Conservation (phyloP, 2,329 filamentous ascomycete genomes). For the Meredithiella fracta region DNA sequence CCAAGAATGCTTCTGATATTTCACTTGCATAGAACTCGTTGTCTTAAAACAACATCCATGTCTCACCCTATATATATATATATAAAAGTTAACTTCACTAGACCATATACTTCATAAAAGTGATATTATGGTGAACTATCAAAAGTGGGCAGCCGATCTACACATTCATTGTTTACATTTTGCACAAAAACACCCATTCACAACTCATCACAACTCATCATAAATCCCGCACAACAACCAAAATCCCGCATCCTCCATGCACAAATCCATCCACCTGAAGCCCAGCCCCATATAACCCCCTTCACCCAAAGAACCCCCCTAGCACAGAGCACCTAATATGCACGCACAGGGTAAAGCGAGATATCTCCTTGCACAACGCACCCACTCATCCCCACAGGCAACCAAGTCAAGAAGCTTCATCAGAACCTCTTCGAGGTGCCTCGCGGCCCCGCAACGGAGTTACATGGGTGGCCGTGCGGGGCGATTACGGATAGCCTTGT, state of each 20-base stretch:
- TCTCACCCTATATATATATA: no score
- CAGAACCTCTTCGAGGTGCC: neutral
- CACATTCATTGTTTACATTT: neutral
- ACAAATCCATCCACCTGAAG: neutral
- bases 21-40: no score
- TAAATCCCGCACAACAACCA: neutral
- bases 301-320: neutral
- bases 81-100: no score
- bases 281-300: neutral
- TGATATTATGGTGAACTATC: neutral
- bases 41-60: no score
- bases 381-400: neutral
- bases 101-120: neutral
- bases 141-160: neutral
- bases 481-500: neutral
- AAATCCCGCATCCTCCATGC: neutral
- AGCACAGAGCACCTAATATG: neutral
- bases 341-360: constrained; percentile 2
- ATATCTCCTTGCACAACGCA: neutral
- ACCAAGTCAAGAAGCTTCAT: neutral
- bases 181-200: neutral
- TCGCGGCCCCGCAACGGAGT: neutral
- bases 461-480: neutral
- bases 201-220: neutral
- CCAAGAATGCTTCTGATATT: no score